Base-by-base conservation (phyloP, 176 grass and related monocot genomes). In the Microstegium vimineum region DNA sequence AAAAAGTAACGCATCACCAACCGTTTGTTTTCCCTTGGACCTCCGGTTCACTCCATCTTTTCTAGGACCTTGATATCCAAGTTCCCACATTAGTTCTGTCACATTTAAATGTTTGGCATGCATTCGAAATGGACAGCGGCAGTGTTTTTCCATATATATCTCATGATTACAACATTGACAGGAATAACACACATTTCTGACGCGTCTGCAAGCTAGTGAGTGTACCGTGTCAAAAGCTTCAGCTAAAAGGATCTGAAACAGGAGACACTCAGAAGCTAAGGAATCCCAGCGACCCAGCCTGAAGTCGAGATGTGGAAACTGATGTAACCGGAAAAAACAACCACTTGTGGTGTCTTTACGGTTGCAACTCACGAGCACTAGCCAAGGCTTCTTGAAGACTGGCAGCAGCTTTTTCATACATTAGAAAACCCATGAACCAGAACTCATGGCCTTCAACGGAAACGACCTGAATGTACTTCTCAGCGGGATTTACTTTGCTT, bases 381-480 rank as follows among this genome's bases (percentile, higher is more conserved):
- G 66, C 66, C 76, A 97, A 4, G 80, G 91, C 89, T 82, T 97
- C 94, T 89, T 93, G 91, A 57, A 93, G 91, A 80, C 89, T 89
- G 23, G 87, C 78, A 23, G 87, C 84, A 8, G 94, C 91, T 46
- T 80, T 85, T 57, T 97, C 89, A 5, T 93, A 97, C 83, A 87
- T 86, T 41, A 91, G 88, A 89, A 97, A 97, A 73, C 91, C 89
- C 90, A 97, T 93, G 78, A 97, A 93, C 94, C 94, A 97, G 74
- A 97, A 97, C 69, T 97, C 94, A 5, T 97, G 90, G 4, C 92
- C 87, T 68, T 97, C 94, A 32, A 93, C 81, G 10, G 94, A 97
- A 63, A 97, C 87, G 13, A 97, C 73, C 77, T 97, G 94, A 65
- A 97, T 89, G 49, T 97, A 97, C 75, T 93, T 93, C 60, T 97